Percentiles rank a stretch among this genome's conserved stretches.
Conservation (phyloP, 371 early-diverging fungal genomes). For the Mortierella sp. region DNA sequence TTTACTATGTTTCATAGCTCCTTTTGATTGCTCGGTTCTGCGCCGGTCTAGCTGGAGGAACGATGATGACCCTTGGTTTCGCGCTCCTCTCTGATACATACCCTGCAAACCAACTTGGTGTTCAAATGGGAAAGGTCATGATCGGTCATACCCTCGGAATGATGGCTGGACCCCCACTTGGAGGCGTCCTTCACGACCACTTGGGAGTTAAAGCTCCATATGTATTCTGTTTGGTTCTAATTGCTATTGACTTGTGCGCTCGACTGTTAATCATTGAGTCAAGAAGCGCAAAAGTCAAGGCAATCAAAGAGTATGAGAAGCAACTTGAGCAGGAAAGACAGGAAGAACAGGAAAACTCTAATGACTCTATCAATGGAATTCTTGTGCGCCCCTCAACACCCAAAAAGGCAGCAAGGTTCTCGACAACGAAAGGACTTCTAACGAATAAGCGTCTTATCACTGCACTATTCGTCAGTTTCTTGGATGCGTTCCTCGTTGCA, state of each 20-base stretch:
- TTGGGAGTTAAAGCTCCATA: slow-evolving; percentile 78
- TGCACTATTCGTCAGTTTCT: slow-evolving; percentile 37
- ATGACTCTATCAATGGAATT: neutral
- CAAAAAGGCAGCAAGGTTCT: neutral
- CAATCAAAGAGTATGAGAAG: slow-evolving; percentile 24
- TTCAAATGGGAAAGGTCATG: slow-evolving; percentile 69
- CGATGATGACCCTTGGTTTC: slow-evolving; percentile 71
- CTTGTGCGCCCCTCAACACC: neutral
- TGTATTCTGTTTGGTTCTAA: slow-evolving; percentile 76
- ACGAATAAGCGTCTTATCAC: slow-evolving; percentile 36
- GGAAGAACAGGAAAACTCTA: neutral
- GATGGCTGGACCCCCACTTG: slow-evolving; percentile 51
- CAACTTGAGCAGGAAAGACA: slow-evolving; percentile 15
- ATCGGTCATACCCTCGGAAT: slow-evolving; percentile 43
- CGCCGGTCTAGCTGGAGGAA: slow-evolving; percentile 72
- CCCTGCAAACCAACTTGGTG: slow-evolving; percentile 66
- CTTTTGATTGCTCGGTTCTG: slow-evolving; percentile 70
- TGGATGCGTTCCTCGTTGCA: slow-evolving; percentile 39
- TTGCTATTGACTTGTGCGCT: slow-evolving; percentile 69
- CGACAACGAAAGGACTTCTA: slow-evolving; percentile 22
- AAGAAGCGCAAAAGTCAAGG: slow-evolving; percentile 47
- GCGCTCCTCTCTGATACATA: slow-evolving; percentile 74
- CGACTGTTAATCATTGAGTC: slow-evolving; percentile 68
- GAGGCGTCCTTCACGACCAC: slow-evolving; percentile 65
- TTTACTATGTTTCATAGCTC: slow-evolving; percentile 16